Evolutionary conservation across 805 yeast species (phyloP), one percentile per base, ranked within the genome.

Genomic region (Candida insectorum): DNA sequence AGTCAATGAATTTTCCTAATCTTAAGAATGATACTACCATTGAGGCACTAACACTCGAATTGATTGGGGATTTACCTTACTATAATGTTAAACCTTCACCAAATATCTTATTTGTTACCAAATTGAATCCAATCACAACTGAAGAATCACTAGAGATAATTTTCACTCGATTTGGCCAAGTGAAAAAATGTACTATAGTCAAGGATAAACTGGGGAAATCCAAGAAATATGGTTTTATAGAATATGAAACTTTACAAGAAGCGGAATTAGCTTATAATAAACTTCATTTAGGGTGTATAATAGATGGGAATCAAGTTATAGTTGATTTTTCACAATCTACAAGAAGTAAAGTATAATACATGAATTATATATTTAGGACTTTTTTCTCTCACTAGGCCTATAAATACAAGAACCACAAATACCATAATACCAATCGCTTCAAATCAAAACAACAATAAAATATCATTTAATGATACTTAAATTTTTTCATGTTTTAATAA

Each of bases 241-340:
- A 79, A 45, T 81, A 60, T 48, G 65, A 60, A 15, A 49, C 56
- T 1, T 61, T 62, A 38, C 56, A 60, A 25, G 65, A 67, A 23
- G 80, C 84, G 31, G 86, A 81, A 41, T 42, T 47, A n/a, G 87
- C 87, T 0, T 81, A 77, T 48, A 53, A 62, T 35, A 75, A 74
- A 47, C 74, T 81, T 77, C 76, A 78, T 25, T 73, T 71, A 11
- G 43, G 49, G 6, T 81, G 75, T 3, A 47, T 79, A 28, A 77
- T 81, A 24, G 88, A 81, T 49, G 87, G 81, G 36, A 51, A 72
- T 26, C 61, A 82, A 34, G 71, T 81, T 15, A 76, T 76, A 39
- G 83, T 81, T 26, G 87, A 81, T 51, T 81, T 81, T 60, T 71
- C 81, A 39, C 88, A 81, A 49, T 49, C 54, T n/a, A 43, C 43